These are phyloP conservation scores for Solanum virginianum DNA, from an alignment of 257 asterid species.

Conservation along the genomic window DNA sequence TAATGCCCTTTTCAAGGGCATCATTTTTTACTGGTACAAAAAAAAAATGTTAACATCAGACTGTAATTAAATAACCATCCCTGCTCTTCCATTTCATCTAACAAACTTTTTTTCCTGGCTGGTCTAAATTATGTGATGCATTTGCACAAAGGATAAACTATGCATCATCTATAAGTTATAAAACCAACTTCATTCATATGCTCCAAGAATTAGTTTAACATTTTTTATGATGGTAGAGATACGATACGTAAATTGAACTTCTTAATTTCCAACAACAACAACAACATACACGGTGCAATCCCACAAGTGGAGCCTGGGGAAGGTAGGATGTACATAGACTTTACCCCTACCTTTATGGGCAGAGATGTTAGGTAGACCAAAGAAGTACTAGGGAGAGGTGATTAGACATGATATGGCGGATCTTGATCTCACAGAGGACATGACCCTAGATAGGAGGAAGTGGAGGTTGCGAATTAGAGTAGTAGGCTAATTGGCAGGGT, in stretches of 20 bases:
- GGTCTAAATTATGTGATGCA: background rate
- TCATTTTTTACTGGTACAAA: conserved; percentile 20
- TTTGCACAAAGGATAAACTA: background rate
- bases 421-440: no score
- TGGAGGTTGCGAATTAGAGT: no score
- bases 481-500: no score
- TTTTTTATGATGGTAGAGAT: background rate
- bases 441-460: no score
- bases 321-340: no score
- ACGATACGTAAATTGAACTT: background rate
- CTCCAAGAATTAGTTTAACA: background rate
- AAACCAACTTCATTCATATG: background rate
- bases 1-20: conserved; percentile 71
- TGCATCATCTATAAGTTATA: background rate
- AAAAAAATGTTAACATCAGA: background rate
- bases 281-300: no score
- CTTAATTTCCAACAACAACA: background rate
- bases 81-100: background rate
- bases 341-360: background rate
- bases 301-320: no score
- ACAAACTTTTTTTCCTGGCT: background rate
- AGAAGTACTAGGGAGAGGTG: no score
- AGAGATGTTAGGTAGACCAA: no score
- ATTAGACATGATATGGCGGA: no score
- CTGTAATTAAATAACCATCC: background rate